Evolutionary conservation across 768 basidiomycete species (phyloP).

Genomic region (Psilocybe cubensis): DNA sequence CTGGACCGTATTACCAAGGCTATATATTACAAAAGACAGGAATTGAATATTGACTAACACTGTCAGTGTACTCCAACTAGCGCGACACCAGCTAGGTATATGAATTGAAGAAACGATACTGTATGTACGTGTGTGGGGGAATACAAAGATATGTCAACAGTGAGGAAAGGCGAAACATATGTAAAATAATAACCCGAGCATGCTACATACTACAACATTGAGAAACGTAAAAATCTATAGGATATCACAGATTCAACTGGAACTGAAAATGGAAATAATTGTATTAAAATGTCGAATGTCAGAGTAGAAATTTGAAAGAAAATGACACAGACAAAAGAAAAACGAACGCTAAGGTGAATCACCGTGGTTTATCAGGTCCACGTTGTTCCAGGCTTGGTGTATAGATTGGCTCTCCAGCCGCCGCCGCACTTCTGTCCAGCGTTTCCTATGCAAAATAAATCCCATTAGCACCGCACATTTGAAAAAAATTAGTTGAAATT

Average conservation of each 20-base stretch:
- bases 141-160: background rate
- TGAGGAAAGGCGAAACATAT: background rate
- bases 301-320: background rate
- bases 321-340: too few relatives aligned
- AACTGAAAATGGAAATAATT: background rate
- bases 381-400: constrained; percentile 23
- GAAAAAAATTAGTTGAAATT: too few relatives aligned
- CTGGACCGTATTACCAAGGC: too few relatives aligned
- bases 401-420: constrained; percentile 35
- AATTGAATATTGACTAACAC: too few relatives aligned
- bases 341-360: too few relatives aligned
- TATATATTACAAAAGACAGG: too few relatives aligned
- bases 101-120: too few relatives aligned
- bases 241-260: background rate
- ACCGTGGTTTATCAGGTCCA: constrained; percentile 2
- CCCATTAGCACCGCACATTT: background rate
- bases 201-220: background rate
- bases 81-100: too few relatives aligned
- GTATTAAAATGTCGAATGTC: background rate
- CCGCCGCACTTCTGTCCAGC: constrained; percentile 35
- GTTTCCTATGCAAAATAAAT: constrained; percentile 24
- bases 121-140: too few relatives aligned
- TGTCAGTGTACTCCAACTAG: too few relatives aligned
- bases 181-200: background rate
- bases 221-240: background rate